Evolutionary conservation across 805 yeast genomes (phyloP).

Genomic region (Suhomyces sp.): DNA sequence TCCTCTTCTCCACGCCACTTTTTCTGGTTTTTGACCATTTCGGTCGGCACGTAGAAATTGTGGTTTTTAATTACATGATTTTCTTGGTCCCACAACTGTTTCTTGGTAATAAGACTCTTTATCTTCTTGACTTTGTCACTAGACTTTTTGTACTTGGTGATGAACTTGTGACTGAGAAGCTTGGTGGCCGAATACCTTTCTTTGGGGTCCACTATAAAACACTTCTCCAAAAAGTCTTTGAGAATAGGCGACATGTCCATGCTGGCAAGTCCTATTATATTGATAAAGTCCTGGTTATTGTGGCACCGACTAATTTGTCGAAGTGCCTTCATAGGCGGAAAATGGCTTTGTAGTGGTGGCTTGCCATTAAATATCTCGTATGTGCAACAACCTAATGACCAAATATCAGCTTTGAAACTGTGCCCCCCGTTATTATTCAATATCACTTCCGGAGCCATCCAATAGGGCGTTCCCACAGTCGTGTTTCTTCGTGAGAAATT

Average conservation of each 20-base stretch:
- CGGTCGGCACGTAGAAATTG: conserved; percentile 38
- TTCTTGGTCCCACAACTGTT: conserved; percentile 39
- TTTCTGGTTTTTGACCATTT: conserved; percentile 29
- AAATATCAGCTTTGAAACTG: conserved; percentile 61
- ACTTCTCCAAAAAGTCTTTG: conserved; percentile 31
- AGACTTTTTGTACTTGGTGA: conserved; percentile 16
- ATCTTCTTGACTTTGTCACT: conserved; percentile 15
- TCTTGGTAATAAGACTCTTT: conserved; percentile 32
- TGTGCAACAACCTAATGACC: conserved; percentile 80
- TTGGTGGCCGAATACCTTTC: conserved; percentile 30
- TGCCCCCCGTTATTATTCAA: conserved; percentile 57
- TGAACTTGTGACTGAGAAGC: conserved; percentile 33
- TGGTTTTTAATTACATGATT: conserved; percentile 29
- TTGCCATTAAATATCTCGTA: conserved; percentile 69
- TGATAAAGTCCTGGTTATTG: conserved; percentile 27
- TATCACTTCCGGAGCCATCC: conserved; percentile 66
- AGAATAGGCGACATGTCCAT: conserved; percentile 21
- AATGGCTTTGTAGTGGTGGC: conserved; percentile 56
- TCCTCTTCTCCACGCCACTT: conserved; percentile 22
- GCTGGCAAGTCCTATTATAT: conserved; percentile 23
- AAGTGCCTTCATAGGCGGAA: conserved; percentile 45
- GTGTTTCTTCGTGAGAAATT: conserved; percentile 43
- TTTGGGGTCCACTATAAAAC: conserved; percentile 33
- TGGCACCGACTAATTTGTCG: conserved; percentile 33
- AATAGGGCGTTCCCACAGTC: conserved; percentile 57